Evolutionary conservation across 352 stramenopile species (phyloP).

Genomic region (Hyaloperonospora brassicae): DNA sequence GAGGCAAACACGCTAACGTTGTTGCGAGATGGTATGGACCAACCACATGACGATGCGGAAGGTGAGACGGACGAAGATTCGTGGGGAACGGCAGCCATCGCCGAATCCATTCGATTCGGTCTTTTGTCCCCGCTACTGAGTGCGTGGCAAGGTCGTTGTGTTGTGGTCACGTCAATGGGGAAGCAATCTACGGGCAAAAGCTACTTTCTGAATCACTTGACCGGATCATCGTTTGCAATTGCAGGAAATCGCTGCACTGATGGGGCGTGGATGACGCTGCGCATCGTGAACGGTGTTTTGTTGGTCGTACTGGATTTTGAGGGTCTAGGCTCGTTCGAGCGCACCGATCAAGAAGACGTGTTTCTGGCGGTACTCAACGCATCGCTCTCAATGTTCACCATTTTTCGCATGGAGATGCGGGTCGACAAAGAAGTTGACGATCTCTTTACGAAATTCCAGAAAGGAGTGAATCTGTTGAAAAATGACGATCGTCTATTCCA

Average conservation of each 20-base stretch:
- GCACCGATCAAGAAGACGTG: constrained; percentile 59
- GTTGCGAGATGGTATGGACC: constrained; percentile 37
- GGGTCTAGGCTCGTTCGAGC: constrained; percentile 41
- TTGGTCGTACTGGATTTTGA: constrained; percentile 54
- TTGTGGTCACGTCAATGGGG: constrained; percentile 54
- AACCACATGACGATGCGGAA: constrained; percentile 10
- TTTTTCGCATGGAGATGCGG: constrained; percentile 59
- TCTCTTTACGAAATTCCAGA: constrained; percentile 62
- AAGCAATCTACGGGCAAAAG: constrained; percentile 76
- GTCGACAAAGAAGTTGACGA: constrained; percentile 68
- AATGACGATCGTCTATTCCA: constrained; percentile 50
- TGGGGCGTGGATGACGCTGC: constrained; percentile 56
- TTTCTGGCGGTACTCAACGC: constrained; percentile 61
- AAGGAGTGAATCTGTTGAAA: constrained; percentile 55
- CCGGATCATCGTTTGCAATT: constrained; percentile 65
- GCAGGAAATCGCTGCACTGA: constrained; percentile 52
- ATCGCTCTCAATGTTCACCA: constrained; percentile 49
- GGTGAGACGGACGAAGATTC: constrained; percentile 16
- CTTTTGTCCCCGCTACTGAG: constrained; percentile 34
- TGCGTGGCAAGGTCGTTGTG: constrained; percentile 34
- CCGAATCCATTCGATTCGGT: constrained; percentile 38
- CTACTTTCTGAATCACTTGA: constrained; percentile 75
- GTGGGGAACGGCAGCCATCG: constrained; percentile 36
- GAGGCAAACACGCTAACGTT: constrained; percentile 50
- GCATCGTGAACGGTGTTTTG: constrained; percentile 35